phyloP scores from a whole-genome alignment of 768 basidiomycete species.

The Pisolithus albus region DNA sequence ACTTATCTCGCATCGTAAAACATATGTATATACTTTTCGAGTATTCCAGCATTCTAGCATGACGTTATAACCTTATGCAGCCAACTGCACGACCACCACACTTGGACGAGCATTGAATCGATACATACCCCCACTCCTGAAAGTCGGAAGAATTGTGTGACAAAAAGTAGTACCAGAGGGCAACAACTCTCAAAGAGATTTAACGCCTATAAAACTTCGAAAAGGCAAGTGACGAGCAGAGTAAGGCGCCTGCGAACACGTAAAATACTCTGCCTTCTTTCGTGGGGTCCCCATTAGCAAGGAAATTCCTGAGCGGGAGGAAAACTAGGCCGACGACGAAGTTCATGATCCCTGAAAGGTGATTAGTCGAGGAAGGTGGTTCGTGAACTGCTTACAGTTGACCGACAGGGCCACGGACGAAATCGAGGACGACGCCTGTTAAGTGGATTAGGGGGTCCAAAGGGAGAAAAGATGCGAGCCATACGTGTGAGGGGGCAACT shows the following conservation, averaged over 20 bases:
- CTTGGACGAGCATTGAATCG: no score
- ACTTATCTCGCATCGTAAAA: no score
- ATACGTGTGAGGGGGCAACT: constrained; percentile 71
- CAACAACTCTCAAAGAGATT: no score
- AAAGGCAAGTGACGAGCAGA: constrained; percentile 18
- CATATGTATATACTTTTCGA: no score
- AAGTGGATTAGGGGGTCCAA: not conserved
- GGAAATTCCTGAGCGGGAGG: constrained; percentile 70
- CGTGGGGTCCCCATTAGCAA: constrained; percentile 50
- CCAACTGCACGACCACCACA: no score
- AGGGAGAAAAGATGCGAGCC: constrained; percentile 21
- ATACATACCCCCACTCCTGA: no score
- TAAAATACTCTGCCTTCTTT: constrained; percentile 90
- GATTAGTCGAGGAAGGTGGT: not conserved
- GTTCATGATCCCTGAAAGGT: constrained; percentile 66
- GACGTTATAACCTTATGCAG: no score
- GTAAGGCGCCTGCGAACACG: constrained; percentile 61
- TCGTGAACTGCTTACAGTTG: constrained; percentile 45
- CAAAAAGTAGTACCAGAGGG: no score
- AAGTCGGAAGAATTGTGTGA: no score
- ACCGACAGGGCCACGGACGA: constrained; percentile 69
- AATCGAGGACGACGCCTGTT: constrained; percentile 70
- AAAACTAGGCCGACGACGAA: constrained; percentile 82
- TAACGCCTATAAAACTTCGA: constrained; percentile 21
- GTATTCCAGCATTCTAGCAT: no score